phyloP scores from a whole-genome alignment of 2,329 filamentous ascomycete genomes.

The Hymenoscyphus fraxineus region DNA sequence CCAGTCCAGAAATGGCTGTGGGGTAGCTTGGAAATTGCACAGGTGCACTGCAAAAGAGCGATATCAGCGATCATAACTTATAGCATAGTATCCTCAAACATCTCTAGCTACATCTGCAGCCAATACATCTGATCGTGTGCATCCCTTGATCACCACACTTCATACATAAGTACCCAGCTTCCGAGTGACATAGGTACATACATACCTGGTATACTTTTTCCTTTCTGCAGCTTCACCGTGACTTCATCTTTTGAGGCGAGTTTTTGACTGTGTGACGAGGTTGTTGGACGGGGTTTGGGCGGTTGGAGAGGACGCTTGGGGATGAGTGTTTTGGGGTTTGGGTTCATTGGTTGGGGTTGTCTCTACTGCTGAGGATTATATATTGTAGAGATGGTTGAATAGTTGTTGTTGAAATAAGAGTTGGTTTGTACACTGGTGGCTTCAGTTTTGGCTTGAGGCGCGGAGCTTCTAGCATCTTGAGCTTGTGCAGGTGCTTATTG shows the following conservation, averaged over 20 bases:
- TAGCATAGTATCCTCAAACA: too few species aligned
- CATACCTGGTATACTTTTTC: slow-evolving; percentile 13
- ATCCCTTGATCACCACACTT: too few species aligned
- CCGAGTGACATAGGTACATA: too few species aligned
- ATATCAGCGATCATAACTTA: neutral
- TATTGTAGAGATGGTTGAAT: neutral
- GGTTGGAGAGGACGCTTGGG: slow-evolving; percentile 21
- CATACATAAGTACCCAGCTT: too few species aligned
- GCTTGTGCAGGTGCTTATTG: too few species aligned
- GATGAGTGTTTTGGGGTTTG: slow-evolving; percentile 10
- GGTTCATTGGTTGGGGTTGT: too few species aligned
- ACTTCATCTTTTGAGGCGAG: slow-evolving; percentile 23
- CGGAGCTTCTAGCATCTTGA: neutral
- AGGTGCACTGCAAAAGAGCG: slow-evolving; percentile 11
- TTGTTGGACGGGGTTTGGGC: slow-evolving; percentile 13
- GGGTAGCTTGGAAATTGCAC: slow-evolving; percentile 22
- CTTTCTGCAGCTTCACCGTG: slow-evolving; percentile 11
- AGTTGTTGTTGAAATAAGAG: neutral
- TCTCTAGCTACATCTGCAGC: too few species aligned
- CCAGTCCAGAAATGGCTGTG: slow-evolving; percentile 32
- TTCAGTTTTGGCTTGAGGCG: neutral
- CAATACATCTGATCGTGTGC: too few species aligned
- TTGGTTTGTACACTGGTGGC: neutral
- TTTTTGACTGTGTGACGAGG: slow-evolving; percentile 22
- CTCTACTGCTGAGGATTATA: neutral